Evolutionary conservation across 495 filamentous ascomycete genomes (phyloP), one percentile per base, ranked within the genome.

Genomic region (Lasiosphaeriaceae sp.): DNA sequence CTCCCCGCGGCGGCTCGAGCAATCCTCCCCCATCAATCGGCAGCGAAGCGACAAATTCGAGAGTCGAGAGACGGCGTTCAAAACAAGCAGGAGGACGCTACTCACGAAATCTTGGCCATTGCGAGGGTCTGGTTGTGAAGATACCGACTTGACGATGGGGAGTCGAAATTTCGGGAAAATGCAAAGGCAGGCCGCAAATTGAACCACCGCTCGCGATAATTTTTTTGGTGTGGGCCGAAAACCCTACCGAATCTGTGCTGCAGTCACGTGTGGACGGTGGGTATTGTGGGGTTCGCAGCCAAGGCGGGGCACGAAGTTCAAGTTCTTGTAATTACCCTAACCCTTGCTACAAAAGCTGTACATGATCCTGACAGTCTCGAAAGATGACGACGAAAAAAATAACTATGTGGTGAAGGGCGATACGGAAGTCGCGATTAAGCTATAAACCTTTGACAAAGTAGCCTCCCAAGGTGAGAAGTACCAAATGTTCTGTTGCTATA

Each of bases 41-140:
- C 24, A 29, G 26, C 39, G 39, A 1, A 17, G 39, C 39, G 39
- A 17, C 39, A 17, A 17, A 43, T 43, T 43, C 39, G 39, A 17
- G 1, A n/a, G 39, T 43, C 14, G 34, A 4, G n/a, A 43, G n/a
- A 43, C n/a, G n/a, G 39, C 39, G n/a, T 43, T n/a, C 14, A 5
- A 17, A 16, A 17, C 14, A 2, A 14, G 16, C 3, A n/a, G 39
- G 39, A 14, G 39, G 39, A 12, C 12, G 12, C 14, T 43, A 78
- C 76, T 77, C 66, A 80, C 77, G 75, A 77, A 20, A 70, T 39
- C 67, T 78, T 78, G 69, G 77, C 76, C 77, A 80, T 80, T 78
- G 69, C 69, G 70, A 70, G 53, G 59, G 64, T 66, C 52, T 68
- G 62, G 50, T 67, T 71, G 55, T 57, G 66, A 54, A 65, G 62